Evolutionary conservation across 2,329 filamentous ascomycete species (phyloP).

Genomic region (Microsporum audouinii): DNA sequence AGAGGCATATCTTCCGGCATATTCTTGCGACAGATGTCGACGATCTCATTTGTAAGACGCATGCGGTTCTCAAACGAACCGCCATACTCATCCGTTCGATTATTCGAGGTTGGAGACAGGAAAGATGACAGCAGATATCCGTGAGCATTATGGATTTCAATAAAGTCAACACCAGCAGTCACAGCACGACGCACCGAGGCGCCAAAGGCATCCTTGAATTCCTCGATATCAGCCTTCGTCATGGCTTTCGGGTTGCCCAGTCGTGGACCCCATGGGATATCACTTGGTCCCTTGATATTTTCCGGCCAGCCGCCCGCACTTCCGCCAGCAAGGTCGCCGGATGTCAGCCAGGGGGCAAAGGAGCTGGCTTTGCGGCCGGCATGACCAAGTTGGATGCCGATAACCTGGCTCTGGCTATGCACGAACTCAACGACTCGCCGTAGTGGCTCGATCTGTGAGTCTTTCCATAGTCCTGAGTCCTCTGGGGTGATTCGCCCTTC

Average conservation of each 20-base stretch:
- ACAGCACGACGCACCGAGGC: slow-evolving; percentile 50
- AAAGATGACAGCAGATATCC: slow-evolving; percentile 65
- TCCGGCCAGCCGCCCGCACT: slow-evolving; percentile 45
- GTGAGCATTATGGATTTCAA: slow-evolving; percentile 72
- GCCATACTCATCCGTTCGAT: slow-evolving; percentile 48
- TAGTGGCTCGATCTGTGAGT: slow-evolving; percentile 53
- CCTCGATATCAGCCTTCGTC: slow-evolving; percentile 55
- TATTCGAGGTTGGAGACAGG: slow-evolving; percentile 57
- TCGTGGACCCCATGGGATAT: slow-evolving; percentile 45
- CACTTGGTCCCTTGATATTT: slow-evolving; percentile 46
- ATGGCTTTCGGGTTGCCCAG: slow-evolving; percentile 51
- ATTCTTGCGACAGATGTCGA: slow-evolving; percentile 48
- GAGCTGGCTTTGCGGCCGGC: slow-evolving; percentile 59
- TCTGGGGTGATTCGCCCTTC: slow-evolving; percentile 71
- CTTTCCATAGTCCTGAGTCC: slow-evolving; percentile 71
- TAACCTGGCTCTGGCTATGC: slow-evolving; percentile 48
- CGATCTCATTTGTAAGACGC: slow-evolving; percentile 56
- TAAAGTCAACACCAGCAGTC: slow-evolving; percentile 60
- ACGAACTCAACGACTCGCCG: slow-evolving; percentile 22
- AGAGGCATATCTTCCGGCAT: slow-evolving; percentile 60
- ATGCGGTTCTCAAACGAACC: slow-evolving; percentile 52
- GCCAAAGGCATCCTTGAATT: slow-evolving; percentile 52
- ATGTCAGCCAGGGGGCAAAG: slow-evolving; percentile 51
- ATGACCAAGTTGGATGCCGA: slow-evolving; percentile 66
- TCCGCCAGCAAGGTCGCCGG: slow-evolving; percentile 44